A percentile compares a stretch with the other conserved stretches of the same genome.
phyloP scores from a whole-genome alignment of 2,329 filamentous ascomycete genomes.

The Neopestalotiopsis clavispora region DNA sequence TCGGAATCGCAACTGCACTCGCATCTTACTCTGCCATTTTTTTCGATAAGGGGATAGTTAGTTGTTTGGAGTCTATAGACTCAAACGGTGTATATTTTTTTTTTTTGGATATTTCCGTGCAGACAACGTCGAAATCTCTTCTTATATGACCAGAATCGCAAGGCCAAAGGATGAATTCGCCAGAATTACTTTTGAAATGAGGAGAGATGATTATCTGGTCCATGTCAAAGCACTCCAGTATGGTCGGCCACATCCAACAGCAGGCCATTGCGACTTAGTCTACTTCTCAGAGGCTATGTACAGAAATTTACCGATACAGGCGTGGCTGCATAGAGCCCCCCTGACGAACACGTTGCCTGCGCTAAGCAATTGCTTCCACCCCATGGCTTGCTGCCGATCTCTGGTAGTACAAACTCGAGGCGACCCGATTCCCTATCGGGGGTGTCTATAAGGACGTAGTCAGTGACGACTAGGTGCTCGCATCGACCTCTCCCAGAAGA shows the following conservation, averaged over 20 bases:
- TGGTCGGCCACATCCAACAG: not conserved
- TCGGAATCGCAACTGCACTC: no score
- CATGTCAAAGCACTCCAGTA: not conserved
- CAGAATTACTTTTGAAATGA: not conserved
- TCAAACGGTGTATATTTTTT: not conserved
- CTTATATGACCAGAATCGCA: not conserved
- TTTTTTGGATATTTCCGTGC: not conserved
- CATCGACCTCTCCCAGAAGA: not conserved
- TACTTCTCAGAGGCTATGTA: not conserved
- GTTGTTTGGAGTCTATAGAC: not conserved
- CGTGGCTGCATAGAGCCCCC: conserved; percentile 9
- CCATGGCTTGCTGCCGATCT: conserved; percentile 15
- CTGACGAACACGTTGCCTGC: conserved; percentile 15
- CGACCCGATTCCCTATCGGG: not conserved
- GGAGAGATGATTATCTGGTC: not conserved
- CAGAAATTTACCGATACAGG: not conserved
- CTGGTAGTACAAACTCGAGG: conserved; percentile 6
- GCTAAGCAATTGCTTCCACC: conserved; percentile 11
- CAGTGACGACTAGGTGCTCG: not conserved
- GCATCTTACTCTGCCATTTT: conserved; percentile 13
- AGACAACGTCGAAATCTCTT: not conserved
- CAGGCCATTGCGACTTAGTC: not conserved
- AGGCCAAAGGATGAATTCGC: not conserved
- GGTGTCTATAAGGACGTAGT: not conserved
- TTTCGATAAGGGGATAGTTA: not conserved